These are phyloP conservation scores for Vaccinium macrocarpon DNA, from an alignment of 148 eudicot genomes.

Conservation along the genomic window DNA sequence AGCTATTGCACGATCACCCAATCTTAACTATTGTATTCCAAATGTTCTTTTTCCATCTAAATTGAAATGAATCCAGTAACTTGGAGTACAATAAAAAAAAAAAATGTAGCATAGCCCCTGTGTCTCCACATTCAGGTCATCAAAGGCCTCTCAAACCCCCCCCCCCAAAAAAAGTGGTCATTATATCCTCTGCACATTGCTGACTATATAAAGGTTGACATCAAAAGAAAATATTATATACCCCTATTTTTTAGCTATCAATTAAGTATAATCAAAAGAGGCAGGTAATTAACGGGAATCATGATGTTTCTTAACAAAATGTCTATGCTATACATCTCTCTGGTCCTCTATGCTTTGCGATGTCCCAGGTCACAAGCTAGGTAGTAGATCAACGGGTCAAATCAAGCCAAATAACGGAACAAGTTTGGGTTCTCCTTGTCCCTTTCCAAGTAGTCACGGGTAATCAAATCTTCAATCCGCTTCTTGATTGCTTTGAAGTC, in stretches of 20 bases:
- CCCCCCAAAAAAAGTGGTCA: neutral
- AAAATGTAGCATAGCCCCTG: neutral
- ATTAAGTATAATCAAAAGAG: neutral
- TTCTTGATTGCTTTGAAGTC: slow-evolving; percentile 41
- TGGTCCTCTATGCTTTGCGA: neutral
- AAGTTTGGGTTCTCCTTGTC: slow-evolving; percentile 30
- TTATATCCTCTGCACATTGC: neutral
- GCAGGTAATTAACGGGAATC: slow-evolving; percentile 3
- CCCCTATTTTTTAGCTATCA: neutral
- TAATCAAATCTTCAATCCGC: slow-evolving; percentile 48
- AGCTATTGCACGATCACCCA: neutral
- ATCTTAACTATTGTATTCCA: neutral
- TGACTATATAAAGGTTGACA: neutral
- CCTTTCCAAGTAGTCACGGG: slow-evolving; percentile 43
- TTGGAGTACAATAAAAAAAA: neutral
- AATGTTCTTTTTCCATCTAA: neutral
- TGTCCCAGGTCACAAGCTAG: neutral
- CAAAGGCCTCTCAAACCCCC: neutral
- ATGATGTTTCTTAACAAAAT: neutral
- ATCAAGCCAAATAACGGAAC: slow-evolving; percentile 41
- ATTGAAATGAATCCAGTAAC: neutral
- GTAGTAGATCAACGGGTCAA: neutral
- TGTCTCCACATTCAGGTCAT: neutral
- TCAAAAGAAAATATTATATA: neutral
- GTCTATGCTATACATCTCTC: neutral